Conservation (phyloP, 371 early-diverging fungal species). For the Apophysomyces elegans region DNA sequence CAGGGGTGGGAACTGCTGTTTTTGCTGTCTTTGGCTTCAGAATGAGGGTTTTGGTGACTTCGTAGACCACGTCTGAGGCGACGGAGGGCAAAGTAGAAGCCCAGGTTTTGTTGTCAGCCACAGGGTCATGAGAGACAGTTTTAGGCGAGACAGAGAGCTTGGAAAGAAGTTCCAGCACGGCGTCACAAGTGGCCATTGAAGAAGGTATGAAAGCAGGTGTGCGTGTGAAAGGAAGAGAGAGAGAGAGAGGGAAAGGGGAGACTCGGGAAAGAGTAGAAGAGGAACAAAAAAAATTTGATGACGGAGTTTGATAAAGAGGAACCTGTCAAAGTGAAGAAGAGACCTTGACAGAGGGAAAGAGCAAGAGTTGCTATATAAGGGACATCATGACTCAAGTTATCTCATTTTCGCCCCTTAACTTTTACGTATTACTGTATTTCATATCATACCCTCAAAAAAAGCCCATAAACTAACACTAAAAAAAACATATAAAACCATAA, state of each 20-base stretch:
- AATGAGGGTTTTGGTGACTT: conserved; percentile 67
- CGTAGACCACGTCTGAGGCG: conserved; percentile 23
- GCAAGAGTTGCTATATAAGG: too few species aligned
- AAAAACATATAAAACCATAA: too few species aligned
- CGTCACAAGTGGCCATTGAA: conserved; percentile 35
- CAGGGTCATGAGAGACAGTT: conserved; percentile 57
- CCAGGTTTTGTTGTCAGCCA: conserved; percentile 62
- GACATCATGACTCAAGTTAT: too few species aligned
- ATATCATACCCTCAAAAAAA: too few species aligned
- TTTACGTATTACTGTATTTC: too few species aligned
- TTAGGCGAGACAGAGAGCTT: conserved; percentile 49
- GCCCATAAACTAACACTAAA: too few species aligned
- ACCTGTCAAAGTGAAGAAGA: conserved; percentile 1
- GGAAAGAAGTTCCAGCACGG: conserved; percentile 42
- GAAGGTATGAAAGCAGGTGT: neutral
- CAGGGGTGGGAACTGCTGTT: conserved; percentile 63
- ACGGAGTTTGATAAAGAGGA: neutral
- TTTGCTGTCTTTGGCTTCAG: conserved; percentile 78
- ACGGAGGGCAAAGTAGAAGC: conserved; percentile 41
- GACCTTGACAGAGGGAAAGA: too few species aligned
- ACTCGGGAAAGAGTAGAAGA: neutral
- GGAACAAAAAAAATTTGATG: conserved; percentile 4
- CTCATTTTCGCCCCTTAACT: too few species aligned
- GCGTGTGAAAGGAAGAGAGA: conserved; percentile 5
- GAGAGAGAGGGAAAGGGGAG: neutral